A percentile compares a stretch with the other conserved stretches of the same genome.
These are phyloP conservation scores for Crithidia mellificae DNA, from an alignment of 208 protist genomes.

Conservation along the genomic window DNA sequence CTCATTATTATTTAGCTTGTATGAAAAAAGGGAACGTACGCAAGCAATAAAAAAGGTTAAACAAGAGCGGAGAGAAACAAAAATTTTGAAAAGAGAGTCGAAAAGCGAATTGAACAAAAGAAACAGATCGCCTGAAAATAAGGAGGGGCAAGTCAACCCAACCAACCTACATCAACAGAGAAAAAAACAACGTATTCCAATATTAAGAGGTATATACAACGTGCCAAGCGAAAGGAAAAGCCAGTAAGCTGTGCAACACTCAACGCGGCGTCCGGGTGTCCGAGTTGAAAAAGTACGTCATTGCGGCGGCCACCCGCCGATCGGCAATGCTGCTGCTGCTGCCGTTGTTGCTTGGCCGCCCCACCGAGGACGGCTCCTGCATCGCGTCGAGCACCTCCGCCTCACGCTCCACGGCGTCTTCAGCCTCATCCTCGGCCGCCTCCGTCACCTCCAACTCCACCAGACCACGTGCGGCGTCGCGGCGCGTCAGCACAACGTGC, in stretches of 20 bases:
- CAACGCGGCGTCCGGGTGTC: slow-evolving; percentile 9
- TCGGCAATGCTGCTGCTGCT: background rate
- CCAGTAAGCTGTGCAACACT: background rate
- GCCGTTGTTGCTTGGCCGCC: background rate
- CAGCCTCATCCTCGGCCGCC: slow-evolving; percentile 8
- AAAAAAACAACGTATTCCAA: too few relatives aligned
- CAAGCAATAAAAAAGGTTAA: background rate
- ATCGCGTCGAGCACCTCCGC: background rate
- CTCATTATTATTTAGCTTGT: too few relatives aligned
- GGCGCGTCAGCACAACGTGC: slow-evolving; percentile 11
- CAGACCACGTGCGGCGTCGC: slow-evolving; percentile 10
- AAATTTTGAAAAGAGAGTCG: too few relatives aligned
- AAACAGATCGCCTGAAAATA: too few relatives aligned
- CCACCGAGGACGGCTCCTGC: background rate
- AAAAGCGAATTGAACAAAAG: too few relatives aligned
- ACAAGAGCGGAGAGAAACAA: too few relatives aligned
- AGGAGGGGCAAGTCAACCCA: too few relatives aligned
- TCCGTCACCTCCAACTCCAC: slow-evolving; percentile 19
- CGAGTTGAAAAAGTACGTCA: slow-evolving; percentile 21
- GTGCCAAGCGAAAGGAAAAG: too few relatives aligned
- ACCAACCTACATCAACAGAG: too few relatives aligned
- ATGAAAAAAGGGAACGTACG: too few relatives aligned
- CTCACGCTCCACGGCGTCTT: slow-evolving; percentile 1
- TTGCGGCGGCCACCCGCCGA: background rate
- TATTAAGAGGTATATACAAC: too few relatives aligned